phyloP scores from a whole-genome alignment of 2,329 filamentous ascomycete genomes.

The Scleromitrula shiraiana region DNA sequence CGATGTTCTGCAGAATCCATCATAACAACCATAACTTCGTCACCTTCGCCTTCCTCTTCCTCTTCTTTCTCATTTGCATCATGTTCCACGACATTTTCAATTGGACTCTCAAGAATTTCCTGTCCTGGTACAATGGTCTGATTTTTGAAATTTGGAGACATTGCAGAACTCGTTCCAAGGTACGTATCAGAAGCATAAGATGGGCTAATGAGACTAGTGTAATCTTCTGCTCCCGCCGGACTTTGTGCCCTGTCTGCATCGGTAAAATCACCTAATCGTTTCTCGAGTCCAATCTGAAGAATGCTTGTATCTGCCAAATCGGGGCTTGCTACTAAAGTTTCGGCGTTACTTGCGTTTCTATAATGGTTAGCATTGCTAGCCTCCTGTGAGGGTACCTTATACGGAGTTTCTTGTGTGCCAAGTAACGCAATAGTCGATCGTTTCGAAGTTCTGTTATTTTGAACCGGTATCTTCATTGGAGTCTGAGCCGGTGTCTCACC shows the following conservation, averaged over 20 bases:
- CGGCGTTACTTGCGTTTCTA: too few relatives aligned
- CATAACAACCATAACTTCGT: constrained; percentile 38
- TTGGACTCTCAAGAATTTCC: background rate
- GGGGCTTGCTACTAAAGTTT: background rate
- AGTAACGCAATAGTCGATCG: constrained; percentile 24
- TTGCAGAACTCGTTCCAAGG: constrained; percentile 44
- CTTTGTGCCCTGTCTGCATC: background rate
- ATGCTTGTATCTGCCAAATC: constrained; percentile 2
- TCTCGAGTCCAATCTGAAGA: constrained; percentile 28
- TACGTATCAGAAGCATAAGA: constrained; percentile 38
- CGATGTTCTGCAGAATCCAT: constrained; percentile 32
- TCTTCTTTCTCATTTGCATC: too few relatives aligned
- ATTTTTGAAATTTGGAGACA: constrained; percentile 35
- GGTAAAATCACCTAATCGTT: background rate
- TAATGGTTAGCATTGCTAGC: too few relatives aligned
- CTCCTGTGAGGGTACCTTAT: too few relatives aligned
- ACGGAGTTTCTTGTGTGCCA: constrained; percentile 7
- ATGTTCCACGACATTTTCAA: too few relatives aligned
- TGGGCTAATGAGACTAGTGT: constrained; percentile 20
- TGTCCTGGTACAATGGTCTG: background rate
- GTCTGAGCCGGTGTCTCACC: constrained; percentile 18
- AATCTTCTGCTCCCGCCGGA: constrained; percentile 26
- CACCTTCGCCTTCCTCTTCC: constrained; percentile 19
- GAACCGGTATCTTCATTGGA: constrained; percentile 19
- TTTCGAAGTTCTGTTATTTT: constrained; percentile 22